phyloP scores from a whole-genome alignment of 1,139 yeast species.

The Saccharomyces uvarum region DNA sequence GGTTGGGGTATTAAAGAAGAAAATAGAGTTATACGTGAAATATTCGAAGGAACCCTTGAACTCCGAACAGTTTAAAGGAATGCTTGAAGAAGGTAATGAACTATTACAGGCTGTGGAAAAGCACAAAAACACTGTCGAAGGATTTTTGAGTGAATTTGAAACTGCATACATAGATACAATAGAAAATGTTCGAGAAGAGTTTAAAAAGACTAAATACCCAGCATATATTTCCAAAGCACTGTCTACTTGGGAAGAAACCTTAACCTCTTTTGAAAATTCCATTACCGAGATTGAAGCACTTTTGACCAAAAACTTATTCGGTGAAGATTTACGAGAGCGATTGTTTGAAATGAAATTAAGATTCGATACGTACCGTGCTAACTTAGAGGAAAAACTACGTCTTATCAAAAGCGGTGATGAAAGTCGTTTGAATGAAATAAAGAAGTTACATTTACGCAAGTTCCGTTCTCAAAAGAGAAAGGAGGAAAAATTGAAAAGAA shows the following conservation, averaged over 20 bases:
- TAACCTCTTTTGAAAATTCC: slow-evolving; percentile 9
- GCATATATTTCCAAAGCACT: slow-evolving; percentile 5
- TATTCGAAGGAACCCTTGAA: slow-evolving; percentile 35
- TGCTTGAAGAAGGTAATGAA: slow-evolving; percentile 24
- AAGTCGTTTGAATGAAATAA: slow-evolving; percentile 21
- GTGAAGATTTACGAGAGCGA: slow-evolving; percentile 16
- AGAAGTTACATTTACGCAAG: slow-evolving; percentile 19
- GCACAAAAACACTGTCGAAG: slow-evolving; percentile 7
- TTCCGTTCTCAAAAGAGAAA: slow-evolving; percentile 22
- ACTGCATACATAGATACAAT: slow-evolving; percentile 8
- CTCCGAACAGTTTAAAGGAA: slow-evolving; percentile 33
- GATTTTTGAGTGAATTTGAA: slow-evolving; percentile 12
- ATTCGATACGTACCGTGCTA: slow-evolving; percentile 15
- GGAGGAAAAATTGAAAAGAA: slow-evolving; percentile 16
- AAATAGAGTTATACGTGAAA: slow-evolving; percentile 31
- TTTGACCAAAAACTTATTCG: slow-evolving; percentile 8
- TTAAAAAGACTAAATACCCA: slow-evolving; percentile 9
- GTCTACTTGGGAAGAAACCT: slow-evolving; percentile 5
- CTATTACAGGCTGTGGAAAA: slow-evolving; percentile 7
- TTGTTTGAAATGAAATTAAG: slow-evolving; percentile 21
- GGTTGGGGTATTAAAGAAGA: slow-evolving; percentile 26
- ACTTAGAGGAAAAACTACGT: slow-evolving; percentile 10
- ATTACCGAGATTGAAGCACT: slow-evolving; percentile 6
- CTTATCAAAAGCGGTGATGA: slow-evolving; percentile 13
- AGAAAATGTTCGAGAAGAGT: slow-evolving; percentile 7